Evolutionary conservation across 2,329 filamentous ascomycete genomes (phyloP).

Genomic region (Dactylonectria macrodidyma): DNA sequence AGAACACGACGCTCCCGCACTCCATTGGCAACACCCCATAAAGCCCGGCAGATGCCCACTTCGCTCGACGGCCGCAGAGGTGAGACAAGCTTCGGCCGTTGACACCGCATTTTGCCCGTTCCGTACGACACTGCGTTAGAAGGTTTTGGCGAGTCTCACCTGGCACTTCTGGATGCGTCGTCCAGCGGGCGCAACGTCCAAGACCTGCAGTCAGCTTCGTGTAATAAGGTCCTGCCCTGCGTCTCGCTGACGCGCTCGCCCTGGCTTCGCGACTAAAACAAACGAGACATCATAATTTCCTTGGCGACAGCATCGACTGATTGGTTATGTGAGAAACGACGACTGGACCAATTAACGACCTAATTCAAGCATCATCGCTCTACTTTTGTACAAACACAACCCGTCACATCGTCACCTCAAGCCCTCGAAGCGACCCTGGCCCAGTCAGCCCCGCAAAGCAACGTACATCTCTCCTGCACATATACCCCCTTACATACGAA

Average conservation of each 20-base stretch:
- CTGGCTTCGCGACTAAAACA: not conserved
- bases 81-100: constrained; percentile 26
- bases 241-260: not conserved
- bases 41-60: not conserved
- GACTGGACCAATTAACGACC: constrained; percentile 13
- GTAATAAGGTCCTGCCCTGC: constrained; percentile 15
- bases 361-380: constrained; percentile 11
- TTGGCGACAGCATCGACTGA: constrained; percentile 7
- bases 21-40: not conserved
- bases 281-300: constrained; percentile 23
- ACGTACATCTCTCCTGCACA: not conserved
- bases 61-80: not conserved
- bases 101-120: not conserved
- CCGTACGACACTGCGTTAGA: constrained; percentile 34
- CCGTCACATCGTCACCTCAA: not conserved
- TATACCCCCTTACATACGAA: not conserved
- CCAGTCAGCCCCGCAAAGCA: not conserved
- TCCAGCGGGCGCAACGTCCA: constrained; percentile 29
- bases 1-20: not conserved
- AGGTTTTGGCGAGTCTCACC: constrained; percentile 32
- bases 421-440: not conserved
- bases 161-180: constrained; percentile 28
- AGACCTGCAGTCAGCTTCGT: constrained; percentile 10
- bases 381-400: constrained; percentile 18
- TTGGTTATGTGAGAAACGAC: constrained; percentile 8